Evolutionary conservation across 352 stramenopile genomes (phyloP), one percentile per base, ranked within the genome.

Genomic region (Phytophthora quininea): DNA sequence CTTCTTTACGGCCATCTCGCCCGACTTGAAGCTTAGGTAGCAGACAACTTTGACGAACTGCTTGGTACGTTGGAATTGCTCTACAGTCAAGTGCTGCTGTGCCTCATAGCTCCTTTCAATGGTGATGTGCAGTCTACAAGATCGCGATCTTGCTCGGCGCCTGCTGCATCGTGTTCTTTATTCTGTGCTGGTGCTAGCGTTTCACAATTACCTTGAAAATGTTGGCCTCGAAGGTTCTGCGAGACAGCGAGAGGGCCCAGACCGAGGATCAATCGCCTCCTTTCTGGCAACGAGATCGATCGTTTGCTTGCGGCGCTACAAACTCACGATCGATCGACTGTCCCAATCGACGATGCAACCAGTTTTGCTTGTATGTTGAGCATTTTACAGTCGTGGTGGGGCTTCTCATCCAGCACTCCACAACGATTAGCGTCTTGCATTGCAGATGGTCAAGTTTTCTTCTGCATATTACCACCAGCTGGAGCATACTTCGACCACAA

Each of bases 61-160:
- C 80, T 94, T 24, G 86, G 86, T 94, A 69, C 56, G 79, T 76
- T 57, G 4, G 3, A n/a, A 14, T 27, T 32, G 32, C 2, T 10
- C 10, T 27, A 43, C 14, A 50, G 19, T 3, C 15, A 9, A 32
- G 50, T 47, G 11, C 4, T 43, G 14, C 30, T 55, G 49, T 27
- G 49, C 15, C 19, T 46, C 19, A 15, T 10, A 55, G 14, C 42
- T 67, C 33, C 60, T 43, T 32, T 27, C 49, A 45, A n/a, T 47
- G 50, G 43, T 71, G 14, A 7, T 68, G 10, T 62, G 5, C 62
- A 93, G 87, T 92, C 53, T 93, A 93, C 82, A 95, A 95, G 79
- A 86, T 93, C 54, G 84, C 85, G 42, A 90, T 95, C 62, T 48
- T 90, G 35, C 67, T 92, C 31, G 86, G 82, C 48, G 76, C 63